phyloP scores from a whole-genome alignment of 306 rosid genomes.

The Glycine latifolia region DNA sequence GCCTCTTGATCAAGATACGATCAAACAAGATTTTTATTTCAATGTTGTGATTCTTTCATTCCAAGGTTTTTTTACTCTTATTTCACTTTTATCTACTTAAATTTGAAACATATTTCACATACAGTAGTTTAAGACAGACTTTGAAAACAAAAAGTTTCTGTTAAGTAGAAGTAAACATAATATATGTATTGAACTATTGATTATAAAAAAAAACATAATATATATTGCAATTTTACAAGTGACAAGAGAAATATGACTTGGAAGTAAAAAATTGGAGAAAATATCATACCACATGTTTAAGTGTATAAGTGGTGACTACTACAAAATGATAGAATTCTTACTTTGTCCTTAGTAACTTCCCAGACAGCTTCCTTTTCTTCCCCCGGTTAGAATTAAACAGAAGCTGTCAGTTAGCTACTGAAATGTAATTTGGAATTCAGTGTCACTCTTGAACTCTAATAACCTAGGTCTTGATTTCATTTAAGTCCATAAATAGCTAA shows the following conservation, averaged over 20 bases:
- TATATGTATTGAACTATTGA: no score
- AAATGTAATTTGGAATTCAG: constrained; percentile 1
- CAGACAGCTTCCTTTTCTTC: not conserved
- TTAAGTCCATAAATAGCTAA: constrained; percentile 20
- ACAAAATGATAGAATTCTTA: not conserved
- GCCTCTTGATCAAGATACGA: not conserved
- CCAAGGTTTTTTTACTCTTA: not conserved
- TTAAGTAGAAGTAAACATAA: not conserved
- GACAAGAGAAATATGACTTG: not conserved
- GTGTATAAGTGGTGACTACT: not conserved
- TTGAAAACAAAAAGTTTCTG: not conserved
- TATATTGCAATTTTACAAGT: not conserved
- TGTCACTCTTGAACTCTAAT: constrained; percentile 21
- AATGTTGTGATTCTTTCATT: not conserved
- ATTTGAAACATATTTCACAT: not conserved
- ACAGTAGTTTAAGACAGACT: not conserved
- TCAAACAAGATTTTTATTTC: not conserved
- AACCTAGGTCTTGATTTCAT: not conserved
- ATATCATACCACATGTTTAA: no score
- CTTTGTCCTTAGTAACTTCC: not conserved
- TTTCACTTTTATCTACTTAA: not conserved
- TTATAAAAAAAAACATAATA: no score
- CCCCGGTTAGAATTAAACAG: not conserved
- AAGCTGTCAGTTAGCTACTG: not conserved
- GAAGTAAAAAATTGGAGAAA: not conserved